Conservation (phyloP, 768 basidiomycete species). For the Daedaleopsis sinensis region DNA sequence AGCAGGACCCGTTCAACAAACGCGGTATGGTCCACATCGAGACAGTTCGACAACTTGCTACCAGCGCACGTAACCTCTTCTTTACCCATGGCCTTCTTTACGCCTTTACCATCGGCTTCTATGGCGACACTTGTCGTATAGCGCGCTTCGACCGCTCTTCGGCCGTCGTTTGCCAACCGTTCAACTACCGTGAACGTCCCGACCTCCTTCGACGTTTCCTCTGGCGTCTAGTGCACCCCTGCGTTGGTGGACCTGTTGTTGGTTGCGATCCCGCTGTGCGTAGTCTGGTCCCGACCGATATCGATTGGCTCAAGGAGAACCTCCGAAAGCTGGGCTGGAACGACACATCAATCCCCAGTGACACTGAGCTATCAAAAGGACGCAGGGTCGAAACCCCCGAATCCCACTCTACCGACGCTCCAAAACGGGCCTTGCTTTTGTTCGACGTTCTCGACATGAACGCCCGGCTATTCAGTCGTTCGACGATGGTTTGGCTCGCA, state of each 20-base stretch:
- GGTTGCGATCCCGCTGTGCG: conserved; percentile 10
- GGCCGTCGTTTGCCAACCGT: neutral
- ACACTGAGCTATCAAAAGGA: neutral
- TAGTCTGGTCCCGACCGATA: neutral
- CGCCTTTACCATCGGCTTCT: neutral
- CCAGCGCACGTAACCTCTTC: neutral
- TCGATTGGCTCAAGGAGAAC: neutral
- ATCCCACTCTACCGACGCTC: neutral
- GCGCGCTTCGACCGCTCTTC: neutral
- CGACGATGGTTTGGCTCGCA: conserved; percentile 18
- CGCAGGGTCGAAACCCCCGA: conserved; percentile 5
- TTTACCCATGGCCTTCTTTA: neutral
- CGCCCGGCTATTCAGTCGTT: conserved; percentile 12
- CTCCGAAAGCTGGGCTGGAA: neutral
- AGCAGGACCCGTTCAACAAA: neutral
- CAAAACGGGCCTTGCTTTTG: neutral
- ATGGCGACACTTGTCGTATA: neutral
- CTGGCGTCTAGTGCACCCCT: conserved; percentile 17
- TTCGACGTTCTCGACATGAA: conserved; percentile 12
- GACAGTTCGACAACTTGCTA: neutral
- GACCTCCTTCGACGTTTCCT: conserved; percentile 7
- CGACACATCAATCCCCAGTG: neutral
- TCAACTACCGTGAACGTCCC: neutral
- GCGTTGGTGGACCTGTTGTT: conserved; percentile 3
- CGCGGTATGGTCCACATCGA: neutral